Evolutionary conservation across 805 yeast genomes (phyloP).

Genomic region (Suhomyces sp.): DNA sequence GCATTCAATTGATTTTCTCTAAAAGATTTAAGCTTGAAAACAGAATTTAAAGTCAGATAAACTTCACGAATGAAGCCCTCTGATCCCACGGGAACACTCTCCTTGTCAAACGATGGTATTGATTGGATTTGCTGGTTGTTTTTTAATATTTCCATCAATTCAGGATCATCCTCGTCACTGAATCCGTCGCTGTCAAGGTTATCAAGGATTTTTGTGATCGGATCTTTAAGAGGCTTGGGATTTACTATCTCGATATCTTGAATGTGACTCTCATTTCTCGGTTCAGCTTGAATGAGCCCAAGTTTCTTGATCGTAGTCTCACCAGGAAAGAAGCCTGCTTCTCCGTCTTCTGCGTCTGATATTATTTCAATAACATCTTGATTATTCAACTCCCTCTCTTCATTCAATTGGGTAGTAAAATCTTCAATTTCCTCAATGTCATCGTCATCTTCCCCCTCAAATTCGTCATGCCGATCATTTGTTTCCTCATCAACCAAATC

Average conservation of each 20-base stretch:
- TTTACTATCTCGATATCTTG: slow-evolving; percentile 2
- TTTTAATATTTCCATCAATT: slow-evolving; percentile 17
- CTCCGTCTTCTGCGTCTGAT: slow-evolving; percentile 34
- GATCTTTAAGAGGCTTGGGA: neutral
- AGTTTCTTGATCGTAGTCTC: too few species aligned
- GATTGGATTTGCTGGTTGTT: slow-evolving; percentile 12
- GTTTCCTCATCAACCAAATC: slow-evolving; percentile 6
- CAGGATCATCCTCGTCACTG: slow-evolving; percentile 38
- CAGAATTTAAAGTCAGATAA: slow-evolving; percentile 49
- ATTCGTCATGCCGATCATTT: too few species aligned
- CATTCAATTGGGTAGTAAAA: slow-evolving; percentile 41
- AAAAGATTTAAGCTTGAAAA: slow-evolving; percentile 66
- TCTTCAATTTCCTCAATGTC: slow-evolving; percentile 26
- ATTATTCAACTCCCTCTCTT: slow-evolving; percentile 35
- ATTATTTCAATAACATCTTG: slow-evolving; percentile 36
- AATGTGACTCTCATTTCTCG: neutral
- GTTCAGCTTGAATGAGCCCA: neutral
- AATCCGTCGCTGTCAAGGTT: slow-evolving; percentile 15
- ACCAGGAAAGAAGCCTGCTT: neutral
- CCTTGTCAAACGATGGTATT: slow-evolving; percentile 16
- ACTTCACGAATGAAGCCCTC: slow-evolving; percentile 70
- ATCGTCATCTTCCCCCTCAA: slow-evolving; percentile 19
- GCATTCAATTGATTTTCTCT: slow-evolving; percentile 87
- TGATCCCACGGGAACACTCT: slow-evolving; percentile 28
- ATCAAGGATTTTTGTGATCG: neutral